Evolutionary conservation across 2,329 filamentous ascomycete species (phyloP), one percentile per base, ranked within the genome.

Genomic region (Penicillium sp.): DNA sequence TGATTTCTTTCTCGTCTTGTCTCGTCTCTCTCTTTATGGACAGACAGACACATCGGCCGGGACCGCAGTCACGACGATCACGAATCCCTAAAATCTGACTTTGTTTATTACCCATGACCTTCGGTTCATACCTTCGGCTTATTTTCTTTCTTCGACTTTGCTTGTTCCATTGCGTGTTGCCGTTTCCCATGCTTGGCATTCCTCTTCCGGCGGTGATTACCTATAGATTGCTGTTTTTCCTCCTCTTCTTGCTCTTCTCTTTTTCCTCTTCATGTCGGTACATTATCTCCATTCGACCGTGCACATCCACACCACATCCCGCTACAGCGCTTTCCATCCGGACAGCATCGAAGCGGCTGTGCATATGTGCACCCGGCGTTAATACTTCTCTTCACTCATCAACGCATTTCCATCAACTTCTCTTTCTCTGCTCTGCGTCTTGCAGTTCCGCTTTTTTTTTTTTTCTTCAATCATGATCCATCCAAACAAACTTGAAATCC

Each of bases 91-190:
- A 70, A 70, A 69, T 69, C 57, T 68, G 66, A 65, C 60, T 59
- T 65, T 68, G 65, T 70, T 69, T 65, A 70, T 70, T 68, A 69
- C 65, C 66, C 66, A 70, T 62, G 66, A 65, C 59, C 59, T 61
- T 69, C 69, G 71, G 76, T 75, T 72, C 69, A 74, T 74, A 75
- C 78, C 75, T 73, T 74, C 73, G 72, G 69, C 70, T 70, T 64
- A 70, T 70, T 61, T 64, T 66, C 66, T 69, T 71, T 65, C 68
- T 68, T 58, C 61, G 37, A n/a, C 63, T 56, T 59, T 56, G n/a
- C 53, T 69, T 68, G 68, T 65, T 70, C 67, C 66, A 70, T 72
- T 37, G 30, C 63, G 70, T 68, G 71, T 70, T 67, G 37, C 28
- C 19, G 71, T 68, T 66, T 71, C 66, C 63, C 68, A 69, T 73